Percentiles rank a stretch among this genome's conserved stretches.
phyloP scores from a whole-genome alignment of 306 rosid genomes.

The Aeschynomene evenia region DNA sequence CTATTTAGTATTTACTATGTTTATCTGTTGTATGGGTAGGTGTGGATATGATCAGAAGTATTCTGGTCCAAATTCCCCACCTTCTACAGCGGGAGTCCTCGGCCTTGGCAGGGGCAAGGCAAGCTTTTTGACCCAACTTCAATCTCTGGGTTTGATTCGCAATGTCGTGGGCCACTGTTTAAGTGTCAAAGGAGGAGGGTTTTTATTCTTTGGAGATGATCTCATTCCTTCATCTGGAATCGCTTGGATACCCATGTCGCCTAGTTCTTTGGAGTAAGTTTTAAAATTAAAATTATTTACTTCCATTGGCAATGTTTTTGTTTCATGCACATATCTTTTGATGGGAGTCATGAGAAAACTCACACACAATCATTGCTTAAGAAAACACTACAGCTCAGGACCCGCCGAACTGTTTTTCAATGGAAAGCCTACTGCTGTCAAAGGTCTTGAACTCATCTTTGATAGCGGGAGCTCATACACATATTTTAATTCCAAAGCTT shows the following conservation, averaged over 20 bases:
- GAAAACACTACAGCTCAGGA: constrained; percentile 70
- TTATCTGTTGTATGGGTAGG: constrained; percentile 43
- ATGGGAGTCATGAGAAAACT: constrained; percentile 11
- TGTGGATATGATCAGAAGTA: constrained; percentile 84
- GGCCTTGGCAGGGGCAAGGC: constrained; percentile 78
- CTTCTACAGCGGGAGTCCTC: constrained; percentile 76
- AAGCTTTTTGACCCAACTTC: constrained; percentile 64
- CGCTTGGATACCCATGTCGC: constrained; percentile 57
- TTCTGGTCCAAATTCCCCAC: constrained; percentile 44
- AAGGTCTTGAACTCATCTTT: constrained; percentile 58
- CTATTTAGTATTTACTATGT: neutral
- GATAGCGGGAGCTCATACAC: constrained; percentile 95
- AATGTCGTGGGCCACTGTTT: constrained; percentile 79
- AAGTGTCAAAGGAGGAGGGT: constrained; percentile 74
- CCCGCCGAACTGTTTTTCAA: constrained; percentile 70
- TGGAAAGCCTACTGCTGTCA: constrained; percentile 54
- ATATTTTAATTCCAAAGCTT: constrained; percentile 67
- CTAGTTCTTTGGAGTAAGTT: constrained; percentile 54
- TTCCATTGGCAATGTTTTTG: constrained; percentile 8
- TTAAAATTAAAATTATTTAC: neutral
- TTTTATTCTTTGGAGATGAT: constrained; percentile 72
- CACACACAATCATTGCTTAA: constrained; percentile 30
- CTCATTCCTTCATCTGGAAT: constrained; percentile 68
- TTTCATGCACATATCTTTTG: neutral
- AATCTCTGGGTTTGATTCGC: constrained; percentile 42